These are phyloP conservation scores for Fusarium sororula DNA, from an alignment of 2,329 filamentous ascomycete genomes.

Conservation along the genomic window DNA sequence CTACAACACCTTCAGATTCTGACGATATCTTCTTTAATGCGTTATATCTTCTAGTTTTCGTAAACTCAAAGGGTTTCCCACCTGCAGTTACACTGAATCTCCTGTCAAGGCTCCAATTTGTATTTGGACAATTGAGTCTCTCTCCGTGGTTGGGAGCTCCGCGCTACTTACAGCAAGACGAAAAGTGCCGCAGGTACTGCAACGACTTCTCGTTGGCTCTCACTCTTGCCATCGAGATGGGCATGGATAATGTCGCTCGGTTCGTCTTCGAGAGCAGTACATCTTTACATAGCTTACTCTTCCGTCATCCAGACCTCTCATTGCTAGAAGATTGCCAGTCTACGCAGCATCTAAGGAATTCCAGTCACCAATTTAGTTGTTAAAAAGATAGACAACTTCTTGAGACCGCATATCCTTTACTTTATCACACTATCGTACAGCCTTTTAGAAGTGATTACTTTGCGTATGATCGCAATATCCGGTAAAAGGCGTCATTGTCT, in stretches of 20 bases:
- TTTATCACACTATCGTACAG: neutral
- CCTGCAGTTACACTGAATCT: neutral
- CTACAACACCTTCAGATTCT: too few species aligned
- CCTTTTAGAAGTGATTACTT: neutral
- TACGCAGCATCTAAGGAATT: neutral
- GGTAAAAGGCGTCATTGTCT: rapidly evolving
- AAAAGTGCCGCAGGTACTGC: neutral
- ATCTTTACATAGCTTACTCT: neutral
- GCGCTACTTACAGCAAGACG: neutral
- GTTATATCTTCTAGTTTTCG: neutral
- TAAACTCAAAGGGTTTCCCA: rapidly evolving
- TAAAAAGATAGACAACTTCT: neutral
- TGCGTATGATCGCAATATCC: too few species aligned
- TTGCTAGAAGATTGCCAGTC: neutral
- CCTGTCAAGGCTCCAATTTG: neutral
- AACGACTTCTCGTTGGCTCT: neutral
- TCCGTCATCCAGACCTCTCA: neutral
- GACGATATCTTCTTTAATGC: rapidly evolving
- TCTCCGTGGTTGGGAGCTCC: neutral
- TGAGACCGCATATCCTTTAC: rapidly evolving
- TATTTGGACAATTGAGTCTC: neutral
- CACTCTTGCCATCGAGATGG: neutral
- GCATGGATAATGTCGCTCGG: neutral
- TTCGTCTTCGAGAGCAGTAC: neutral
- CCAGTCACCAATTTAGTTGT: too few species aligned